A percentile compares a stretch with the other conserved stretches of the same genome.
phyloP scores from a whole-genome alignment of 306 rosid genomes.

The Biancaea sappan region DNA sequence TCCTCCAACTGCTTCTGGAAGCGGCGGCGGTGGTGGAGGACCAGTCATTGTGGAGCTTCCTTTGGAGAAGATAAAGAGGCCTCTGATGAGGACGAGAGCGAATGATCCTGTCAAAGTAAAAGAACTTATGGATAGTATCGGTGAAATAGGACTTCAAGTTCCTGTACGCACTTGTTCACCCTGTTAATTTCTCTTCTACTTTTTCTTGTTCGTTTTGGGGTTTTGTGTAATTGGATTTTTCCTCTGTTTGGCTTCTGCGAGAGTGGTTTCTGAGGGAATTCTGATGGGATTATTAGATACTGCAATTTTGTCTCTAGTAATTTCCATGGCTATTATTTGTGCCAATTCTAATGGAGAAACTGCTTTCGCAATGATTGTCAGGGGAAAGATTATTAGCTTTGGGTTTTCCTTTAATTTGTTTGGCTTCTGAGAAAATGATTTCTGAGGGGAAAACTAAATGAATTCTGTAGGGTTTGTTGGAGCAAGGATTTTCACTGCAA shows the following conservation, averaged over 20 bases:
- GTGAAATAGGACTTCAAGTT: constrained; percentile 87
- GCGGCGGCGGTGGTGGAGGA: constrained; percentile 56
- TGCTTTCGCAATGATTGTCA: not conserved
- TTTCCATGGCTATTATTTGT: constrained; percentile 4
- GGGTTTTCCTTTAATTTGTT: not conserved
- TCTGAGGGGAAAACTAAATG: no score
- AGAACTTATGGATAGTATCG: constrained; percentile 84
- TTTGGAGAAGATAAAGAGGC: constrained; percentile 85
- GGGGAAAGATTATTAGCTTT: not conserved
- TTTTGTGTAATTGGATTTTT: not conserved
- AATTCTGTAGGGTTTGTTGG: not conserved
- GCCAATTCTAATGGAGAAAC: not conserved
- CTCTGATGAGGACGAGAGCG: constrained; percentile 84
- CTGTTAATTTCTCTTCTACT: not conserved
- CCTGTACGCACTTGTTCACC: constrained; percentile 58
- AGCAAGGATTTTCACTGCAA: no score
- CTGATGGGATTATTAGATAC: not conserved
- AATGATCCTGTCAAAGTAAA: constrained; percentile 77
- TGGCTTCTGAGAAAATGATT: constrained; percentile 4
- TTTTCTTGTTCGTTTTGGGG: not conserved
- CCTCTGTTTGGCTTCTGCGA: not conserved
- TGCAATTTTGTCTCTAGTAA: not conserved
- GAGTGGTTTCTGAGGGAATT: not conserved
- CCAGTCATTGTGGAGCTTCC: constrained; percentile 95
- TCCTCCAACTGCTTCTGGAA: constrained; percentile 52